Evolutionary conservation across 345 rosid genomes (phyloP).

Genomic region (Melaleuca quinquenervia): DNA sequence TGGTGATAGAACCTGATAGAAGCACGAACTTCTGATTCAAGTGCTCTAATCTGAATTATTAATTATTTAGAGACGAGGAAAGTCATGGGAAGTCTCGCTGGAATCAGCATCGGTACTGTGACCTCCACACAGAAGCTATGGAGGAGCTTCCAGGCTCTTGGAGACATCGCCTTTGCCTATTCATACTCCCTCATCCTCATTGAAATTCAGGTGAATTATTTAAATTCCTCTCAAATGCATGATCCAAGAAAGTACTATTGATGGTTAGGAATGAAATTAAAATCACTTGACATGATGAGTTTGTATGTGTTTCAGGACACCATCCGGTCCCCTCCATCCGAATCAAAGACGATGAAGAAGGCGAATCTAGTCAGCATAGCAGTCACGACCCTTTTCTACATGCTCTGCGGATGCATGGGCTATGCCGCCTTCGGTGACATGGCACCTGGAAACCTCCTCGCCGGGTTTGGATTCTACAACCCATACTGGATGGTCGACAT

Average conservation of each 20-base stretch:
- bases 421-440: constrained; percentile 56
- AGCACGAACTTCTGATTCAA: neutral
- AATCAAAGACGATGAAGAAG: constrained; percentile 9
- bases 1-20: neutral
- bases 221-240: neutral
- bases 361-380: neutral
- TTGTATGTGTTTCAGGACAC: constrained; percentile 24
- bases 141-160: constrained; percentile 35
- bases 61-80: constrained; percentile 5
- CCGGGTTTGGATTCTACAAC: constrained; percentile 64
- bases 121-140: constrained; percentile 18
- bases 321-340: constrained; percentile 32
- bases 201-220: constrained; percentile 20
- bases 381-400: constrained; percentile 1
- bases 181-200: constrained; percentile 28
- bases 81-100: constrained; percentile 25
- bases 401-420: constrained; percentile 2
- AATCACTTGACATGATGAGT: neutral
- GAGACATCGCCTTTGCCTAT: constrained; percentile 29
- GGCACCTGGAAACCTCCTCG: constrained; percentile 58
- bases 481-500: constrained; percentile 69
- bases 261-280: neutral
- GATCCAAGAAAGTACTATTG: neutral
- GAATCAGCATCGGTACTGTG: constrained; percentile 17
- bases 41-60: neutral